Base-by-base conservation (phyloP, 768 basidiomycete genomes). In the Agaricus blazei region DNA sequence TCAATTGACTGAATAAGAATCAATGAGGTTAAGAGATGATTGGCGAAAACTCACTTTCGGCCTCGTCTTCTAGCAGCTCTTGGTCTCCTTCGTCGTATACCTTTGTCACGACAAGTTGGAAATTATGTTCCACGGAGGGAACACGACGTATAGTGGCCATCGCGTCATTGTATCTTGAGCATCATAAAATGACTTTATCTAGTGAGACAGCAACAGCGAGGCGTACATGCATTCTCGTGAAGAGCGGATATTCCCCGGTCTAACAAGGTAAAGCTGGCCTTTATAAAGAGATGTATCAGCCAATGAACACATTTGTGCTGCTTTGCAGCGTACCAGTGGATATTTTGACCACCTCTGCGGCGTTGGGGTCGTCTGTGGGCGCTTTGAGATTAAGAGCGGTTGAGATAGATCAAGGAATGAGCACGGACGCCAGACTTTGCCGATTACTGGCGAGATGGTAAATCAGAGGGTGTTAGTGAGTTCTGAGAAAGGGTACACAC, bases 11-110 rank as follows among this genome's bases (percentile, higher is more conserved):
- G 9, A 42, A 44, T 40, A 34, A 6, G 46, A 23, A 34, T 37
- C 19, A 19, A 19, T 19, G 19, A 9, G 36, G 7, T 38, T 19
- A 23, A 7, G 50, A 40, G 11, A 34, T 34, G 15, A 23, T 23
- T 57, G 44, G 46, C 26, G 8, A n/a, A 48, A 24, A 72, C 83
- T 62, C 60, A 88, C 88, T 88, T 73, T 90, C 88, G 56, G 93
- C 93, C 68, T 96, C 93, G 62, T 98, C 96, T 64, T 97, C 94
- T 15, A 98, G 72, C 41, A 98, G 69, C 64, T 96, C 90, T 69
- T 96, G 93, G 66, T 98, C 95, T 2, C 93, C 97, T 59, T 98
- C 96, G 62, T 98, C 93, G 65, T 91, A 98, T 1, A 97, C 94
- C 58, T 95, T 79, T n/a, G 94, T 97, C 52, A 98, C 85, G 9